Conservation (phyloP, 2,329 filamentous ascomycete genomes). For the Pleoardoris graminearum region DNA sequence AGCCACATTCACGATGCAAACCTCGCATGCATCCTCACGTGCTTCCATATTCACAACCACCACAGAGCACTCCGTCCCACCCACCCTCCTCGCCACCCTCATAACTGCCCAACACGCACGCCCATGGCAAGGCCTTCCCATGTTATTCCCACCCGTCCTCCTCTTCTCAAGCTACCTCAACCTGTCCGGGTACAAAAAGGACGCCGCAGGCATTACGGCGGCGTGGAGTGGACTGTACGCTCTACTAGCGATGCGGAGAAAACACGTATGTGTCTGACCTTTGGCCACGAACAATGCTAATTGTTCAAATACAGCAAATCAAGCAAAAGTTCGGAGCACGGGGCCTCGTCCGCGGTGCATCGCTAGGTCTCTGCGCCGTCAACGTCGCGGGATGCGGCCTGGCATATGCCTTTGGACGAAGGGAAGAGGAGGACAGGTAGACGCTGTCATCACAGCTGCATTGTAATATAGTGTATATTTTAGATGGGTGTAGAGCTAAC, state of each 20-base stretch:
- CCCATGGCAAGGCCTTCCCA: conserved; percentile 67
- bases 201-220: conserved; percentile 65
- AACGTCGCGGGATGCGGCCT: conserved; percentile 57
- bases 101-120: conserved; percentile 68
- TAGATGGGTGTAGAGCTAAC: no score
- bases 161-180: conserved; percentile 70
- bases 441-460: conserved; percentile 7
- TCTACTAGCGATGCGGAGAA: conserved; percentile 63
- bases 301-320: conserved; percentile 41
- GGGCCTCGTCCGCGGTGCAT: conserved; percentile 57
- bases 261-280: conserved; percentile 40
- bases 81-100: conserved; percentile 66
- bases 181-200: conserved; percentile 63
- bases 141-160: conserved; percentile 68
- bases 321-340: conserved; percentile 54
- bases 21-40: conserved; percentile 16
- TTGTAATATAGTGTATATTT: conserved; percentile 10
- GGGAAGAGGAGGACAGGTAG: conserved; percentile 40
- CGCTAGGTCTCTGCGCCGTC: conserved; percentile 54
- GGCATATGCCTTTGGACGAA: conserved; percentile 56
- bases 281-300: not conserved
- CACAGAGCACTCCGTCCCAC: conserved; percentile 65
- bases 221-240: conserved; percentile 69
- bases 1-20: conserved; percentile 23
- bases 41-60: conserved; percentile 17